Percentiles rank a stretch among this genome's conserved stretches.
phyloP scores from a whole-genome alignment of 2,329 filamentous ascomycete genomes.

The Trichophyton rubrum region DNA sequence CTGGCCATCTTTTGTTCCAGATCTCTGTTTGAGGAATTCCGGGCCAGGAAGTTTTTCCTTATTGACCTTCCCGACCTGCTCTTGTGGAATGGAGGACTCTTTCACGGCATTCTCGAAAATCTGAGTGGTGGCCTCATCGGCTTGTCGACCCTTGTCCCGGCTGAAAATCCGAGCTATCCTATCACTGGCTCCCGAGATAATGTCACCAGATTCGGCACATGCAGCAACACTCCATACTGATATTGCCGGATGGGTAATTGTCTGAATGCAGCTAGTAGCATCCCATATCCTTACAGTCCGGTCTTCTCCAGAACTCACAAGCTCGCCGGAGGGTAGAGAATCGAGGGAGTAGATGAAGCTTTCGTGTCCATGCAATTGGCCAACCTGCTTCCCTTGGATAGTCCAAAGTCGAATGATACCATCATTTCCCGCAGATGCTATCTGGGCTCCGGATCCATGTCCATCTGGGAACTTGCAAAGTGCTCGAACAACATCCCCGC shows the following conservation, averaged over 20 bases:
- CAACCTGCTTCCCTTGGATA: conserved; percentile 61
- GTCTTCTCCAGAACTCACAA: conserved; percentile 87
- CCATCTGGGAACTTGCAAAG: conserved; percentile 64
- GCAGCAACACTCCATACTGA: conserved; percentile 92
- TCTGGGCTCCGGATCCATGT: conserved; percentile 74
- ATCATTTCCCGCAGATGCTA: conserved; percentile 90
- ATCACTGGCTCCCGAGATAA: conserved; percentile 88
- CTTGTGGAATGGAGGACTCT: conserved; percentile 72
- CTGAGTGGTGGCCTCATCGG: conserved; percentile 53
- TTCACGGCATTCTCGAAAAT: conserved; percentile 74
- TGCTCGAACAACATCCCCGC: conserved; percentile 76
- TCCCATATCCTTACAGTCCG: conserved; percentile 86
- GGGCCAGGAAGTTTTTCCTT: conserved; percentile 84
- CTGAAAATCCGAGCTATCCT: conserved; percentile 75
- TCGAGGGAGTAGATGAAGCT: conserved; percentile 87
- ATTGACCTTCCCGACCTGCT: conserved; percentile 72
- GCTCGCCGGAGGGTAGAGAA: conserved; percentile 65
- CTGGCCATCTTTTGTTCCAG: conserved; percentile 91
- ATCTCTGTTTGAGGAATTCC: conserved; percentile 68
- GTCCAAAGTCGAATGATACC: conserved; percentile 81
- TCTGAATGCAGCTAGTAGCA: conserved; percentile 72
- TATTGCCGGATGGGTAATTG: conserved; percentile 91
- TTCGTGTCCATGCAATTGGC: conserved; percentile 73
- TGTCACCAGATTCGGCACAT: conserved; percentile 71
- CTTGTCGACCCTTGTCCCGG: conserved; percentile 54